Percentiles rank a stretch among this genome's conserved stretches.
phyloP scores from a whole-genome alignment of 768 basidiomycete species.

The Lentinus tigrinus region DNA sequence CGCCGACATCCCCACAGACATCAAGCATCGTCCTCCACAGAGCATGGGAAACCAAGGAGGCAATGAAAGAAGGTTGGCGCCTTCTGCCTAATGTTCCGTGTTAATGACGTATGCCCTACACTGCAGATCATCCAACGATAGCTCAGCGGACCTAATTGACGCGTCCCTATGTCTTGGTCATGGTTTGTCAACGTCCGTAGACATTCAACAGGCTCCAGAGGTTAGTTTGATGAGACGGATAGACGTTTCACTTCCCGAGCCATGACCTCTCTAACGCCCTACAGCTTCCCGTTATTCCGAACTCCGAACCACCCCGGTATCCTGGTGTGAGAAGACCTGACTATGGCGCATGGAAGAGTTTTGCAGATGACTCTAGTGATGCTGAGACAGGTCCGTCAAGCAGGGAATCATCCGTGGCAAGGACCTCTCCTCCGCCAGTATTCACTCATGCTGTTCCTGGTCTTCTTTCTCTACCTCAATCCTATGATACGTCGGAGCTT shows the following conservation, averaged over 20 bases:
- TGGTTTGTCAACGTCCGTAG: no score
- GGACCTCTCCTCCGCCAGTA: background rate
- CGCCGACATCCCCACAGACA: background rate
- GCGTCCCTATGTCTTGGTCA: no score
- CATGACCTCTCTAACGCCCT: background rate
- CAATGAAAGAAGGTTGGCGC: no score
- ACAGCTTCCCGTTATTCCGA: background rate
- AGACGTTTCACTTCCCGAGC: background rate
- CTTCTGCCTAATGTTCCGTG: no score
- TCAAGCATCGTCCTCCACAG: background rate
- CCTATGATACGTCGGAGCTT: background rate
- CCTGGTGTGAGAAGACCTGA: conserved; percentile 1
- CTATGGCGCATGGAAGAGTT: conserved; percentile 13
- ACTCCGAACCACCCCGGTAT: background rate
- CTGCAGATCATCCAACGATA: no score
- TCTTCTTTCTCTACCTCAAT: background rate
- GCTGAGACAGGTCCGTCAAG: conserved; percentile 8
- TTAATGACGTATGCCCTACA: no score
- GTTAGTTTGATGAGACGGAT: no score
- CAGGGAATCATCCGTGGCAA: conserved; percentile 9
- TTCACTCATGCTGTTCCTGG: background rate
- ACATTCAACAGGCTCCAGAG: no score
- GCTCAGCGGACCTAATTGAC: no score
- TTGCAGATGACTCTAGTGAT: conserved; percentile 11
- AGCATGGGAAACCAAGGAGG: no score